phyloP scores from a whole-genome alignment of 345 rosid genomes.

The Gossypium stocksii region DNA sequence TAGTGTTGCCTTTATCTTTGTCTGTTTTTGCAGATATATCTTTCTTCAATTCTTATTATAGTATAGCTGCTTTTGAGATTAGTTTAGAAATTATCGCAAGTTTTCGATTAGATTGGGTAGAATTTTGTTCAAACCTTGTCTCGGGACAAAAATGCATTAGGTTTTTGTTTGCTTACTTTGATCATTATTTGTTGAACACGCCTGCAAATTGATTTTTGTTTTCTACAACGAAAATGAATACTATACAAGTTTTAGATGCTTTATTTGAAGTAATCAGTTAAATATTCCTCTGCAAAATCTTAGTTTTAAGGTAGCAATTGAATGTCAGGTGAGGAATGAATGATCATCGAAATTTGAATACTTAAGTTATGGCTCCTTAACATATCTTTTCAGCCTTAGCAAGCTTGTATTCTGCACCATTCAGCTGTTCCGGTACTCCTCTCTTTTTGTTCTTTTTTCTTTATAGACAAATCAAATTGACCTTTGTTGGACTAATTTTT shows the following conservation, averaged over 20 bases:
- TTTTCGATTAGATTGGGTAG: not conserved
- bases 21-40: not conserved
- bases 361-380: not conserved
- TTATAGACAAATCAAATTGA: not conserved
- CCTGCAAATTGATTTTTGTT: not conserved
- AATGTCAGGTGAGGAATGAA: not conserved
- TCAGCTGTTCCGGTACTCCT: not conserved
- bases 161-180: not conserved
- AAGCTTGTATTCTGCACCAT: not conserved
- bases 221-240: not conserved
- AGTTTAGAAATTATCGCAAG: not conserved
- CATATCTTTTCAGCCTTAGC: not conserved
- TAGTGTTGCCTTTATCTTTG: not conserved
- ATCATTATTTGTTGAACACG: not conserved
- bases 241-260: not conserved
- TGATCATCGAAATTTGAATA: not conserved
- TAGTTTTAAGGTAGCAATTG: slow-evolving; percentile 1
- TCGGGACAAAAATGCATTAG: not conserved
- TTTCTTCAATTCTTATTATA: not conserved
- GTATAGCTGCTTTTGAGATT: not conserved
- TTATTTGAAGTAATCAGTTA: not conserved
- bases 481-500: not conserved
- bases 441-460: not conserved
- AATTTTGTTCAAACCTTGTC: not conserved
- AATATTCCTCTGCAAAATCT: not conserved